phyloP scores from a whole-genome alignment of 805 yeast species.

The Lipomyces spencermartinsiae region DNA sequence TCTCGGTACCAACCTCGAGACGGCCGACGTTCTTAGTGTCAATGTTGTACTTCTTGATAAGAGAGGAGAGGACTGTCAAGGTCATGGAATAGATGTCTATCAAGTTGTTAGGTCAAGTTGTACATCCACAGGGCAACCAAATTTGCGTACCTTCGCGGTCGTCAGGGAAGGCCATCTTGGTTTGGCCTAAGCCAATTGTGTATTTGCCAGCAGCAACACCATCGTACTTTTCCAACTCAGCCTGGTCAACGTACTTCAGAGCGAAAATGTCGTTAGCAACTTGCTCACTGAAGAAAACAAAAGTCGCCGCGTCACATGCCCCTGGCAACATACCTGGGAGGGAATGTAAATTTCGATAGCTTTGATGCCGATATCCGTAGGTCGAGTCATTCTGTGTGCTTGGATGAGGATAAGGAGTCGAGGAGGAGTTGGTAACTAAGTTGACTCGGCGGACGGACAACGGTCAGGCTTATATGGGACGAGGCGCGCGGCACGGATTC shows the following conservation, averaged over 20 bases:
- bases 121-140: neutral
- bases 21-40: conserved; percentile 87
- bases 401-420: neutral
- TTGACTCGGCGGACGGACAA: neutral
- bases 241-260: conserved; percentile 73
- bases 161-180: conserved; percentile 95
- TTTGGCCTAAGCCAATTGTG: conserved; percentile 98
- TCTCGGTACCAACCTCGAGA: conserved; percentile 98
- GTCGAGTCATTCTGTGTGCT: conserved; percentile 46
- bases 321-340: conserved; percentile 57
- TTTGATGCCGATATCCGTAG: conserved; percentile 93
- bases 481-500: neutral
- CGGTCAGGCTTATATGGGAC: neutral
- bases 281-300: neutral
- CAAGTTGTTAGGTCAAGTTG: neutral
- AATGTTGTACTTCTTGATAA: conserved; percentile 79
- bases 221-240: conserved; percentile 82
- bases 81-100: conserved; percentile 87
- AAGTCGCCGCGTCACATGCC: neutral
- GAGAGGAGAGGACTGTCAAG: conserved; percentile 82
- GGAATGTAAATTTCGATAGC: conserved; percentile 95
- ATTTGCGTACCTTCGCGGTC: conserved; percentile 70
- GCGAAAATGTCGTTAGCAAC: conserved; percentile 6
- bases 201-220: conserved; percentile 92
- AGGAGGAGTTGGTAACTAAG: neutral